Evolutionary conservation across 2,329 filamentous ascomycete species (phyloP).

Genomic region (Ophiosphaerella narmari): DNA sequence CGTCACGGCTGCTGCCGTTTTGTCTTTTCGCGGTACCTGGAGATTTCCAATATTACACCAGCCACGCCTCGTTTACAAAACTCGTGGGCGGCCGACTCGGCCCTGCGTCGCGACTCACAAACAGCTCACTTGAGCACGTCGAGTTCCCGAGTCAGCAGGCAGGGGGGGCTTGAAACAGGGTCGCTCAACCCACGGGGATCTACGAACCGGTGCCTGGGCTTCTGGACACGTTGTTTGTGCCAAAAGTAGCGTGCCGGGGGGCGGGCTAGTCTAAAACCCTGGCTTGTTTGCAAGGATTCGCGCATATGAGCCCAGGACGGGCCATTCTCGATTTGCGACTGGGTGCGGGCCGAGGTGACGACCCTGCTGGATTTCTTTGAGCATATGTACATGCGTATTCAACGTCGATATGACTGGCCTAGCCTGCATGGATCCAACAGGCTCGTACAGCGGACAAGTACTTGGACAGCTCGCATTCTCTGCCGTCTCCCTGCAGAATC

Average conservation of each 20-base stretch:
- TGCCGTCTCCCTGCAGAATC: slow-evolving; percentile 19
- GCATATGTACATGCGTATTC: slow-evolving; percentile 4
- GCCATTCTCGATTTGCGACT: slow-evolving; percentile 43
- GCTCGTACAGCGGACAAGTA: neutral
- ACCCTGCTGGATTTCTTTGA: slow-evolving; percentile 25
- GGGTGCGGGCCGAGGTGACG: slow-evolving; percentile 41
- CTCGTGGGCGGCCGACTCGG: slow-evolving; percentile 6
- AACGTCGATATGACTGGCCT: slow-evolving; percentile 3
- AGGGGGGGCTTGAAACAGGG: slow-evolving; percentile 15
- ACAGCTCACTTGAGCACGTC: slow-evolving; percentile 1
- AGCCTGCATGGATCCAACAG: slow-evolving; percentile 5
- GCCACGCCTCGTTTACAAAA: slow-evolving; percentile 5
- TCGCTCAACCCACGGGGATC: slow-evolving; percentile 42
- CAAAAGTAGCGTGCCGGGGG: slow-evolving; percentile 39
- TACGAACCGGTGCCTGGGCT: slow-evolving; percentile 44
- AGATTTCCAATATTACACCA: slow-evolving; percentile 6
- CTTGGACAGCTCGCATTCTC: slow-evolving; percentile 16
- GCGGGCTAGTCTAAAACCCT: slow-evolving; percentile 14
- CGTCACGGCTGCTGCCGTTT: slow-evolving; percentile 24
- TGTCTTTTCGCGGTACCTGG: slow-evolving; percentile 11
- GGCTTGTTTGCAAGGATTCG: slow-evolving; percentile 14
- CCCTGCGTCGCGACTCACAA: slow-evolving; percentile 13
- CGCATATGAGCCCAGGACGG: slow-evolving; percentile 22
- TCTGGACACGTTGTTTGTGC: slow-evolving; percentile 42
- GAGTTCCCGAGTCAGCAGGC: slow-evolving; percentile 12